Evolutionary conservation across 306 rosid species (phyloP).

Genomic region (Carpinus viminea): DNA sequence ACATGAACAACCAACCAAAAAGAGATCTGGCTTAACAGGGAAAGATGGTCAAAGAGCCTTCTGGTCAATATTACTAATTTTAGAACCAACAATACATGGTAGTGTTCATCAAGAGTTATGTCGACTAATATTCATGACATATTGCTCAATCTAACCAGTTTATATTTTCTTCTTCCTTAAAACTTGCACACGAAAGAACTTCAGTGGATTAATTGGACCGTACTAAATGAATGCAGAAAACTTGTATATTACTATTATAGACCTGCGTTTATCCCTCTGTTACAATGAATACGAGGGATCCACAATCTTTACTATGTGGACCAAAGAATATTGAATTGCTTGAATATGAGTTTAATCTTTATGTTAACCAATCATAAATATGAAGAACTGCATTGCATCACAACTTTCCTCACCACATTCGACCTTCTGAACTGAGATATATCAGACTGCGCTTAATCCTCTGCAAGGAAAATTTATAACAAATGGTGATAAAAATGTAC

Average conservation of each 20-base stretch:
- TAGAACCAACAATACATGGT: no score
- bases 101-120: no score
- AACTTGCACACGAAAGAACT: background rate
- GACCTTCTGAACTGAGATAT: slow-evolving; percentile 71
- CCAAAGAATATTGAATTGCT: slow-evolving; percentile 64
- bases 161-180: background rate
- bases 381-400: slow-evolving; percentile 9
- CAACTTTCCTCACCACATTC: slow-evolving; percentile 52
- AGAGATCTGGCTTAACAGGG: background rate
- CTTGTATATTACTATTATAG: background rate
- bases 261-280: background rate
- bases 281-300: slow-evolving; percentile 25
- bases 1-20: background rate
- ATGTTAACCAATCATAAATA: slow-evolving; percentile 21
- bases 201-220: background rate
- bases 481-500: background rate
- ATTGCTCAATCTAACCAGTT: background rate
- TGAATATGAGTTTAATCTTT: slow-evolving; percentile 36
- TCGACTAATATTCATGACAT: background rate
- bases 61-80: no score
- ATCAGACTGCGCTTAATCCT: slow-evolving; percentile 77
- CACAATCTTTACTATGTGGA: slow-evolving; percentile 36
- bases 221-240: background rate
- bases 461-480: slow-evolving; percentile 33
- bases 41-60: background rate